phyloP scores from a whole-genome alignment of 2,329 filamentous ascomycete genomes.

The Sodiomyces alkalinus region DNA sequence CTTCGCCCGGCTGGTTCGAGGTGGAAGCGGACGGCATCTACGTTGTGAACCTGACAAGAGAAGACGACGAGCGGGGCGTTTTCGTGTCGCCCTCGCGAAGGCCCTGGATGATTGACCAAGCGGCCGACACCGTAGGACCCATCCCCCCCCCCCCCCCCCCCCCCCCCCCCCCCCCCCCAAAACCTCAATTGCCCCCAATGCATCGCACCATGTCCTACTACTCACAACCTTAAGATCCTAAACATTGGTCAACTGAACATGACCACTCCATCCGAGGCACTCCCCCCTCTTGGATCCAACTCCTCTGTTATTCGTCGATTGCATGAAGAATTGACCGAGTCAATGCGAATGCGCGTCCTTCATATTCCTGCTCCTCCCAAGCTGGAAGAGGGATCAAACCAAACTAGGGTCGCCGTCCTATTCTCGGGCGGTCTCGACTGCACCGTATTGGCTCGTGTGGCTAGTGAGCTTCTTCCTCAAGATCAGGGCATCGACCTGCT shows the following conservation, averaged over 20 bases:
- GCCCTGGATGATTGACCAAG: conserved; percentile 16
- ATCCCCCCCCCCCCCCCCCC: too few species aligned
- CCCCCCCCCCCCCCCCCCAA: too few species aligned
- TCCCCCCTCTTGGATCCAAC: conserved; percentile 7
- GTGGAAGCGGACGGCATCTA: conserved; percentile 77
- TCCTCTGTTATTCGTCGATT: conserved; percentile 39
- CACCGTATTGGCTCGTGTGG: conserved; percentile 67
- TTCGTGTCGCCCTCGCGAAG: not conserved
- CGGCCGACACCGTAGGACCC: conserved; percentile 31
- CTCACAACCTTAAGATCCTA: conserved; percentile 34
- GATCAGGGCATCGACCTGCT: conserved; percentile 68
- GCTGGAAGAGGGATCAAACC: conserved; percentile 9
- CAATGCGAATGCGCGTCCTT: conserved; percentile 48
- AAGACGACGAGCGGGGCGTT: not conserved
- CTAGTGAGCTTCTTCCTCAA: conserved; percentile 57
- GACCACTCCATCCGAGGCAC: conserved; percentile 21
- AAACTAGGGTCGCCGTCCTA: conserved; percentile 56
- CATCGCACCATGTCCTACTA: too few species aligned
- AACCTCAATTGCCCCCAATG: too few species aligned
- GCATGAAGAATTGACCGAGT: conserved; percentile 37
- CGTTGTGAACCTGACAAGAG: conserved; percentile 37
- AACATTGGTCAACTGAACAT: conserved; percentile 38
- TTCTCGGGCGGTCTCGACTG: conserved; percentile 95
- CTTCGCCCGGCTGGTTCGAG: conserved; percentile 48
- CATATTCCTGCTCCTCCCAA: conserved; percentile 46